These are phyloP conservation scores for Gossypium herbaceum DNA, from an alignment of 345 rosid species.

Conservation along the genomic window DNA sequence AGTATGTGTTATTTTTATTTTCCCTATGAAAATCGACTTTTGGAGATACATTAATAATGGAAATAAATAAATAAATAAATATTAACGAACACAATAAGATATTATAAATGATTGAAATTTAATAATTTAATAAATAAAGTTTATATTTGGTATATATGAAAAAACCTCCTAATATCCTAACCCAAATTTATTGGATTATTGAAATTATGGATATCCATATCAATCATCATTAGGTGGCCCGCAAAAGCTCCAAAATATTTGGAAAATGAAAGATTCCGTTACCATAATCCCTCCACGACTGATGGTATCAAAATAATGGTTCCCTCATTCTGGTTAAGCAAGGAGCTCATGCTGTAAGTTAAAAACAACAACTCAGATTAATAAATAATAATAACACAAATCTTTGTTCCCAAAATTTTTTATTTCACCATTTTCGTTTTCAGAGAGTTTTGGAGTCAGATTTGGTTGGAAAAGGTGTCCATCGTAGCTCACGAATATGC, in stretches of 20 bases:
- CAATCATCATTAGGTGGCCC: no score
- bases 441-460: constrained; percentile 79
- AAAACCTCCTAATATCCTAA: not conserved
- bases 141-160: no score
- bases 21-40: no score
- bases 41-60: no score
- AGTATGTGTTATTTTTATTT: no score
- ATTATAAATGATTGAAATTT: no score
- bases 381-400: no score
- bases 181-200: not conserved
- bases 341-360: constrained; percentile 81
- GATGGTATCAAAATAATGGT: constrained; percentile 18
- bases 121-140: no score
- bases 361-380: not conserved
- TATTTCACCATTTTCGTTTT: constrained; percentile 1
- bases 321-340: constrained; percentile 51
- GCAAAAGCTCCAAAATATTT: not conserved
- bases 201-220: not conserved
- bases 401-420: not conserved
- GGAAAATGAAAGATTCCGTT: not conserved
- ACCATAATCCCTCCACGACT: constrained; percentile 7
- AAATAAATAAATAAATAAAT: no score
- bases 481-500: constrained; percentile 21
- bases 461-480: constrained; percentile 66
- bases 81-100: no score